Evolutionary conservation across 495 filamentous ascomycete species (phyloP), one percentile per base, ranked within the genome.

Genomic region (Choiromyces venosus): DNA sequence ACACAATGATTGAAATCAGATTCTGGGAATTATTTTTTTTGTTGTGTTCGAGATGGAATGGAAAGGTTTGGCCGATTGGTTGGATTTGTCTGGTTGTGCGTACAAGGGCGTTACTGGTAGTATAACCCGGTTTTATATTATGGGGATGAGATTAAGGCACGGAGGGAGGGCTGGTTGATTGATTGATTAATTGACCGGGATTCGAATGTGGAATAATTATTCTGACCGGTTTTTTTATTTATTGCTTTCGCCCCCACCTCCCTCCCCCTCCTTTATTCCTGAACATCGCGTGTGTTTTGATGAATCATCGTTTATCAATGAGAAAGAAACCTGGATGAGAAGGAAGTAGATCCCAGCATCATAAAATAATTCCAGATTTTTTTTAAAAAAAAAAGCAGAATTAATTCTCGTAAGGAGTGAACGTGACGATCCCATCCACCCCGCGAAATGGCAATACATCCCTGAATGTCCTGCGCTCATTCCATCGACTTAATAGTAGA

Each of bases 381-480:
- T n/a, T n/a, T n/a, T n/a, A n/a, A n/a, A n/a, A n/a, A n/a, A n/a
- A n/a, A 61, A 33, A 4, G 2, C 0, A 5, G 1, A 33, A 33
- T 19, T 61, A 39, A 33, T 19, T 8, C 36, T 37, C 6, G 25
- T 33, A 19, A 37, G 68, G 65, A 35, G 68, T 69, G 40, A 67
- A 73, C 7, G n/a, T 66, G 12, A 73, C 44, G 2, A 56, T 19
- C 21, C 52, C 66, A 21, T 77, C 67, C 38, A 70, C 66, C 61
- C 33, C 44, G 21, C 4, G 14, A 64, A 73, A 67, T 21, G 61
- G 69, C 18, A 77, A 21, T 36, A 69, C 19, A 33, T 77, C 52
- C 29, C 65, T 71, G 29, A 76, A 56, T 19, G 61, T 19, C n/a
- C 38, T 46, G 10, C 38, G n/a, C 36, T 76, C 29, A n/a, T 69